Base-by-base conservation (phyloP, 2,329 filamentous ascomycete species). In the Orbilia blumenaviensis region DNA sequence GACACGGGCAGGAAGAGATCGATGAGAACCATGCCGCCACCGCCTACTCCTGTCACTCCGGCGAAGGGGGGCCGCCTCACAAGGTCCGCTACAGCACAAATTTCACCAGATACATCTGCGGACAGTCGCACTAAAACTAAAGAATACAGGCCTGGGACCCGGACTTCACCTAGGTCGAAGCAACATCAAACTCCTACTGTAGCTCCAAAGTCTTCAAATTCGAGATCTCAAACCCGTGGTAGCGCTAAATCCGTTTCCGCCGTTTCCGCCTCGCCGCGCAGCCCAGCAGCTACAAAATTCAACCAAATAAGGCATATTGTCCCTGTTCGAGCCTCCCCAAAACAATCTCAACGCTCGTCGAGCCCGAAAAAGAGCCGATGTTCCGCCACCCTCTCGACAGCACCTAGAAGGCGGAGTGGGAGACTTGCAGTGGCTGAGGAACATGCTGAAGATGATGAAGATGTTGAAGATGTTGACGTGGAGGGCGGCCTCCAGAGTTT, bases 1-100 rank as follows among this genome's bases (percentile, higher is more conserved):
- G 88, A 87, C 84, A 87, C 87, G 92, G 92, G 78, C 88, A n/a
- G 83, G 86, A 68, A 82, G 84, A 46, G 86, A 87, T 74, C 85
- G 86, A 77, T 77, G 62, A 79, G 80, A 23, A 83, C 83, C 29
- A 81, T 85, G 34, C 82, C 84, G 32, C 73, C 67, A 5, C 73
- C 73, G 18, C 66, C 66, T 41, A 58, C 61, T n/a, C 73, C 73
- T 48, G 66, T 72, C 61, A 72, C 66, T 16, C 73, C 73, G 29
- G 64, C 48, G 27, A 76, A 69, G 76, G 81, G 60, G 80, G 84
- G 78, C 63, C 80, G 75, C 81, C 82, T 72, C 66, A 66, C 81
- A 42, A 81, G 83, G 81, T 71, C 80, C 76, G 78, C 80, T 76
- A 76, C 78, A 79, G 68, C 81, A 74, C 34, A 81, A 80, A 29